A percentile compares a stretch with the other conserved stretches of the same genome.
Conservation (phyloP, 164 flowering plant genomes). For the Berberis thunbergii region DNA sequence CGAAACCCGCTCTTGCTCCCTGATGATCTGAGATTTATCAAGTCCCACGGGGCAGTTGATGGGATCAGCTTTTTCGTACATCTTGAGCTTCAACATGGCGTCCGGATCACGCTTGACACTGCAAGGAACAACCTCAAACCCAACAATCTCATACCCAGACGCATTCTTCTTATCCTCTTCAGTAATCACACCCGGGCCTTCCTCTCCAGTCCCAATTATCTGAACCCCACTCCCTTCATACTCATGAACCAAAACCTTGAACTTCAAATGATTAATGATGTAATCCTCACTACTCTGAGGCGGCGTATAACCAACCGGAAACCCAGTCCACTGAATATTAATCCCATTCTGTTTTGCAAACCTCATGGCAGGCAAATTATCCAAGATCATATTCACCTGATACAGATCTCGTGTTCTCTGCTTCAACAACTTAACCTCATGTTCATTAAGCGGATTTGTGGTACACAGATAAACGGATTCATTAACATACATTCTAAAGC, state of each 20-base stretch:
- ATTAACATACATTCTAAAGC: slow-evolving; percentile 21
- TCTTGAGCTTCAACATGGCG: slow-evolving; percentile 20
- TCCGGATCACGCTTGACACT: slow-evolving; percentile 38
- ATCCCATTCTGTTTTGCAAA: slow-evolving; percentile 24
- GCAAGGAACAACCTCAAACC: slow-evolving; percentile 51
- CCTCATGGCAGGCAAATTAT: slow-evolving; percentile 39
- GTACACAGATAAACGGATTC: slow-evolving; percentile 26
- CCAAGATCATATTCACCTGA: slow-evolving; percentile 45
- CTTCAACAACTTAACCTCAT: slow-evolving; percentile 24
- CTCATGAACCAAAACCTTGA: slow-evolving; percentile 32
- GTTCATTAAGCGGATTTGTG: slow-evolving; percentile 16
- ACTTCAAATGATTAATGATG: slow-evolving; percentile 37
- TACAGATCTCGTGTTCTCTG: slow-evolving; percentile 30
- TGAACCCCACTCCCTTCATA: slow-evolving; percentile 34
- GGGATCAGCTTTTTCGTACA: slow-evolving; percentile 6
- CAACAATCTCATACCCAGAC: slow-evolving; percentile 48
- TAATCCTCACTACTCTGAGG: slow-evolving; percentile 20
- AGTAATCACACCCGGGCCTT: slow-evolving; percentile 34
- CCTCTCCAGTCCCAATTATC: slow-evolving; percentile 49
- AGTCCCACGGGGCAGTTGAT: slow-evolving; percentile 5
- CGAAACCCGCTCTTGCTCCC: slow-evolving; percentile 16
- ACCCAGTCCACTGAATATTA: slow-evolving; percentile 35
- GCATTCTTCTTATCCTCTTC: slow-evolving; percentile 27
- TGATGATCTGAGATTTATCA: slow-evolving; percentile 14
- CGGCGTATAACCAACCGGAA: slow-evolving; percentile 30